phyloP scores from a whole-genome alignment of 768 basidiomycete species.

The Pleurotus giganteus region DNA sequence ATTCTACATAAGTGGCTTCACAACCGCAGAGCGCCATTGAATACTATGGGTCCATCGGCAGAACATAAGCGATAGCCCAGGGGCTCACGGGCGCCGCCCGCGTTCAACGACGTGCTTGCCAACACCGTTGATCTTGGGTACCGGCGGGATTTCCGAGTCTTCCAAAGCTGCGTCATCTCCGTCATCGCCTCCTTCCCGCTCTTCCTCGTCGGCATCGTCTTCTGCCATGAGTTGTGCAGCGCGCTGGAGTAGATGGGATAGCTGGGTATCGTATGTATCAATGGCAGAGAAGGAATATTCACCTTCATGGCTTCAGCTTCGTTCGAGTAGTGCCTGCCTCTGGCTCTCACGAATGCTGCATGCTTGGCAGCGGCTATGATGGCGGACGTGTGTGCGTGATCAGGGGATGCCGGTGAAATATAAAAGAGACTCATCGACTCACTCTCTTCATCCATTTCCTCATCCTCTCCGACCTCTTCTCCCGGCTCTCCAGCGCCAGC shows the following conservation, averaged over 20 bases:
- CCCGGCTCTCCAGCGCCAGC: conserved; percentile 49
- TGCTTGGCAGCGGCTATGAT: conserved; percentile 74
- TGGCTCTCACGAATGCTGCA: conserved; percentile 75
- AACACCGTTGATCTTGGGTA: conserved; percentile 10
- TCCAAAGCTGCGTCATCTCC: conserved; percentile 24
- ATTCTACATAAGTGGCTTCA: too few relatives aligned
- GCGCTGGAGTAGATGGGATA: conserved; percentile 39
- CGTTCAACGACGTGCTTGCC: conserved; percentile 2
- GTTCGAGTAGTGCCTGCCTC: conserved; percentile 85
- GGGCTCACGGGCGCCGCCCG: conserved; percentile 5
- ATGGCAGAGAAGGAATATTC: conserved; percentile 18
- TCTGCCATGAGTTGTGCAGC: conserved; percentile 62
- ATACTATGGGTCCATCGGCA: too few relatives aligned
- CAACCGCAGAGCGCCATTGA: too few relatives aligned
- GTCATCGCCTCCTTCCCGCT: conserved; percentile 20
- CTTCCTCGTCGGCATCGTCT: conserved; percentile 55
- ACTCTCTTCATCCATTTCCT: conserved; percentile 92
- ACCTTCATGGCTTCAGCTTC: conserved; percentile 95
- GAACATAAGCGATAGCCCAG: too few relatives aligned
- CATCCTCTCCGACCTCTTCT: conserved; percentile 70
- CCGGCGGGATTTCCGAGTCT: conserved; percentile 13
- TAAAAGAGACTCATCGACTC: conserved; percentile 22
- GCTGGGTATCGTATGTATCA: not conserved
- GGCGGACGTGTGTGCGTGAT: not conserved
- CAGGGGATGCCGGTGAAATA: not conserved